Conservation (phyloP, 1,284 basidiomycete genomes). For the Melampsora larici-populina region DNA sequence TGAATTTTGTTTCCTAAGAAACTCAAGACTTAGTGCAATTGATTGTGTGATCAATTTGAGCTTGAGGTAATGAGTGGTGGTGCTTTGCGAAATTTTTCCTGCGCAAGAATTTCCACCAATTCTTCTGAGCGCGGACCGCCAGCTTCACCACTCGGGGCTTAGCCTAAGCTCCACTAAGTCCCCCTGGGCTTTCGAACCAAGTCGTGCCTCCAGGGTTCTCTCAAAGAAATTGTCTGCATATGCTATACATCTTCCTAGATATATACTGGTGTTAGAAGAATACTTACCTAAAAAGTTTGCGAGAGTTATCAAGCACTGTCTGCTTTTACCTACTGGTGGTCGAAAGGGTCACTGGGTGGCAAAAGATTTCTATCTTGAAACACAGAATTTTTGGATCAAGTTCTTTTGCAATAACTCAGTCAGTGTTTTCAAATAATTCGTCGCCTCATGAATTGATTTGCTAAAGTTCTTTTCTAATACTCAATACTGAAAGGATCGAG, state of each 20-base stretch:
- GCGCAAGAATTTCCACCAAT: too few species aligned
- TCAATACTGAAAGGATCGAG: not conserved
- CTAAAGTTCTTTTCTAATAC: not conserved
- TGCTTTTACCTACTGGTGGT: constrained; percentile 1
- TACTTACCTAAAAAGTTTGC: not conserved
- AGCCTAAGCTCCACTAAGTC: too few species aligned
- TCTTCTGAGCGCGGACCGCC: too few species aligned
- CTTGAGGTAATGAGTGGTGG: too few species aligned
- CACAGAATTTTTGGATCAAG: constrained; percentile 17
- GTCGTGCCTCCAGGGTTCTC: too few species aligned
- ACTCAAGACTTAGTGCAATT: too few species aligned
- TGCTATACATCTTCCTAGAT: constrained; percentile 4
- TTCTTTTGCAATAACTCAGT: not conserved
- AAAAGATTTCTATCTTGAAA: constrained; percentile 16
- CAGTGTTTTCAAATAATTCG: not conserved
- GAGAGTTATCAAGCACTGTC: not conserved
- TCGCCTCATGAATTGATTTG: not conserved
- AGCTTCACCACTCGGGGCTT: too few species aligned
- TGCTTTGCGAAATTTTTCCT: too few species aligned
- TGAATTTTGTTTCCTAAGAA: too few species aligned
- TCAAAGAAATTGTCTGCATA: constrained; percentile 6
- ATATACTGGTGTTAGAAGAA: not conserved
- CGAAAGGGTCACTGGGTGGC: constrained; percentile 4
- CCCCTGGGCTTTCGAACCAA: too few species aligned
- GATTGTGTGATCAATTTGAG: too few species aligned